These are phyloP conservation scores for Metschnikowia lachancei DNA, from an alignment of 805 yeast genomes.

Conservation along the genomic window DNA sequence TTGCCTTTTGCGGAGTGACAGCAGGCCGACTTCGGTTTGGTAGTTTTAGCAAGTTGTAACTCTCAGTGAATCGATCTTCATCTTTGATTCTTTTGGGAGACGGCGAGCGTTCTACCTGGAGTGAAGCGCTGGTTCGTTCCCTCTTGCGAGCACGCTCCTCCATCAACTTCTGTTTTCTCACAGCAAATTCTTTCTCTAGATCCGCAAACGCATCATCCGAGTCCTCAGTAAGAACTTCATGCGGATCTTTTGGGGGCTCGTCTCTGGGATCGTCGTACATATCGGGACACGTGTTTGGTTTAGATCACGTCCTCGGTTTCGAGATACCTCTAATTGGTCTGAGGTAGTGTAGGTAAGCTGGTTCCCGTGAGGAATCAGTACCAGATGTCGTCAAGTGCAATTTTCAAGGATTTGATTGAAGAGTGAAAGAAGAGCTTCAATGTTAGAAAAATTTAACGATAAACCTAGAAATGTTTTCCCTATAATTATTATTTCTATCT, in stretches of 20 bases:
- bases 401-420: too few relatives aligned
- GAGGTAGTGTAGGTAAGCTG: constrained; percentile 3
- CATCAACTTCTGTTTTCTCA: constrained; percentile 22
- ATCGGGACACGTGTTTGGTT: not conserved
- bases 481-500: too few relatives aligned
- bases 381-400: too few relatives aligned
- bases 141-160: constrained; percentile 20
- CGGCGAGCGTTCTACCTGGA: constrained; percentile 18
- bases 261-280: constrained; percentile 35
- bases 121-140: constrained; percentile 1
- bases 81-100: constrained; percentile 13
- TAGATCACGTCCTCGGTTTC: not conserved
- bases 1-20: not conserved
- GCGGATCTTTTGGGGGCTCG: constrained; percentile 17
- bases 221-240: constrained; percentile 36
- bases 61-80: not conserved
- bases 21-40: not conserved
- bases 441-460: too few relatives aligned
- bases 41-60: not conserved
- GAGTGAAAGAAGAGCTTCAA: too few relatives aligned
- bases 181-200: constrained; percentile 36
- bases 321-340: too few relatives aligned
- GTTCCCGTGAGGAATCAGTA: not conserved
- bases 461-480: too few relatives aligned
- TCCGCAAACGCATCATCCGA: constrained; percentile 39